A percentile compares a stretch with the other conserved stretches of the same genome.
These are phyloP conservation scores for Pythium aphanidermatum DNA, from an alignment of 352 stramenopile species.

Conservation along the genomic window DNA sequence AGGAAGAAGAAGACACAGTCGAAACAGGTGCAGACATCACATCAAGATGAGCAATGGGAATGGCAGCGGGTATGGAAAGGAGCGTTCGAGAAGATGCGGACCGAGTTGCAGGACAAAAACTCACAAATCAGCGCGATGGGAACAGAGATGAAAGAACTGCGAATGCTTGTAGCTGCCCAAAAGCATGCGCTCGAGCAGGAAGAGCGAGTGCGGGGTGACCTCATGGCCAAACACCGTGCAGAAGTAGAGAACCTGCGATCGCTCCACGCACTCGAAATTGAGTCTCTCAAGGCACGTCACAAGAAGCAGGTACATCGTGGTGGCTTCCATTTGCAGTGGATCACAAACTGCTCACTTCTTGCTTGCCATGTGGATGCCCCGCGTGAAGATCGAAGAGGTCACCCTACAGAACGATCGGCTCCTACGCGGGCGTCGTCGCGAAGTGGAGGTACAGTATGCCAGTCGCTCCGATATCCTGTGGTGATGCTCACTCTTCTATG, in stretches of 20 bases:
- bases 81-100: constrained; percentile 54
- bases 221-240: constrained; percentile 29
- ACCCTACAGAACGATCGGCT: constrained; percentile 39
- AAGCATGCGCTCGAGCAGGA: constrained; percentile 37
- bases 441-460: constrained; percentile 21
- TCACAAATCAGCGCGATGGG: constrained; percentile 26
- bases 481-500: not conserved
- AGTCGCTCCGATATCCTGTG: no score
- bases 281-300: constrained; percentile 37
- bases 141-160: constrained; percentile 54
- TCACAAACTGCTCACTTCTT: not conserved
- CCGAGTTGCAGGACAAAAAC: constrained; percentile 27
- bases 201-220: constrained; percentile 22
- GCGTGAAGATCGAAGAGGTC: constrained; percentile 21
- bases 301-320: constrained; percentile 38
- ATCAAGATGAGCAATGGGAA: constrained; percentile 61
- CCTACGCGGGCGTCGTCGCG: constrained; percentile 28
- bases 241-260: constrained; percentile 40
- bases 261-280: constrained; percentile 43
- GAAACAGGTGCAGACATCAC: constrained; percentile 52
- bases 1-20: constrained; percentile 23
- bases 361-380: not conserved
- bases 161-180: constrained; percentile 27
- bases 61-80: constrained; percentile 69
- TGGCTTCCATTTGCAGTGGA: no score